Evolutionary conservation across 2,329 filamentous ascomycete genomes (phyloP), one percentile per base, ranked within the genome.

Genomic region (Macrophomina phaseolina): DNA sequence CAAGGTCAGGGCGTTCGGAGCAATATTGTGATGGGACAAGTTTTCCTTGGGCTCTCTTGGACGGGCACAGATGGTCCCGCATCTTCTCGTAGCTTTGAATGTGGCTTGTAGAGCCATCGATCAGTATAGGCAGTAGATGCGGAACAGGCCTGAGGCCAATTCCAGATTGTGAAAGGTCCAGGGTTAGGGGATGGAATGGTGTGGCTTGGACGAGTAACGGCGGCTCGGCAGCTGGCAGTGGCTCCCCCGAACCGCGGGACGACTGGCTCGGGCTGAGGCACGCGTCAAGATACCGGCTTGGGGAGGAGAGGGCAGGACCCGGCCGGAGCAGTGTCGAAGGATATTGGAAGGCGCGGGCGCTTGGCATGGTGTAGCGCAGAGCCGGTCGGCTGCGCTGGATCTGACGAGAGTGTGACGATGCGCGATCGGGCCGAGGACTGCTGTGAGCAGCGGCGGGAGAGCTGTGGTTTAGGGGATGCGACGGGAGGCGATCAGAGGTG

Each of bases 231-330:
- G 38, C 38, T 18, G 36, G 18, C 23, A 18, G 55, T 18, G 36
- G 55, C 55, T 45, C 55, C 23, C 55, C 23, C 23, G 38, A 58
- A 42, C 55, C 55, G 36, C 38, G 55, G 55, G 38, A 12, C 11
- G 2, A 58, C n/a, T 58, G 36, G 23, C 30, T 32, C 55, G 23
- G 52, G 52, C 32, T 28, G 18, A 30, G 48, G 18, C 9, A 30
- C 18, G 4, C 52, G 32, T 58, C 38, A 9, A 45, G 18, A 7
- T 48, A 18, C 18, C 23, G 38, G 38, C 36, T 40, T 23, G n/a
- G 34, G 52, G 16, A 14, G 30, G 51, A 3, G 23, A 23, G 23
- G 23, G 23, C 23, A 23, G 23, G 23, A 23, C 38, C 55, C 18
- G 55, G 55, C 12, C 38, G 9, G 51, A 38, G 30, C 51, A 38